A percentile compares a stretch with the other conserved stretches of the same genome.
Evolutionary conservation across 352 stramenopile genomes (phyloP).

Genomic region (Pythium rhizo-oryzae): DNA sequence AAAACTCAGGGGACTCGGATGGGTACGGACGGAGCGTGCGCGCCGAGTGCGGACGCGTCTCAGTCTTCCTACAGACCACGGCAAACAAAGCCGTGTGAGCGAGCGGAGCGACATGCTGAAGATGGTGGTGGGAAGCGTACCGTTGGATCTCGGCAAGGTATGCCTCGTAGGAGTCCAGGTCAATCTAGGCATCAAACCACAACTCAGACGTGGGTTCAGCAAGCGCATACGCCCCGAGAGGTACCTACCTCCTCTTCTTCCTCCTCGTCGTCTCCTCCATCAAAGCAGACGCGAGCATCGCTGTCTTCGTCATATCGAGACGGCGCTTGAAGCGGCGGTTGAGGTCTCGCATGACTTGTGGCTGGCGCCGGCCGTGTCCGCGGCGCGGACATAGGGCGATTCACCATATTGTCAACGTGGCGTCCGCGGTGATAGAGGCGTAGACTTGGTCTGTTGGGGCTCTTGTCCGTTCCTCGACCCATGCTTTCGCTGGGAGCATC

Average conservation of each 20-base stretch:
- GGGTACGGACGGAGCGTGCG: slow-evolving; percentile 39
- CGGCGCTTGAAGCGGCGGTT: background rate
- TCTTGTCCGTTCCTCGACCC: background rate
- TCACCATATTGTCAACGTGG: background rate
- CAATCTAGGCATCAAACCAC: slow-evolving; percentile 35
- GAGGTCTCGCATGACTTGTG: background rate
- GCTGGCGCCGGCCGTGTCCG: slow-evolving; percentile 9
- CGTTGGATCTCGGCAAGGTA: slow-evolving; percentile 56
- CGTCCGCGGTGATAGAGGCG: too few species aligned
- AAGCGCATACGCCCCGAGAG: background rate
- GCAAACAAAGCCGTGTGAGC: background rate
- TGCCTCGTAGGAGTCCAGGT: slow-evolving; percentile 65
- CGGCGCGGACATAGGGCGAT: slow-evolving; percentile 19
- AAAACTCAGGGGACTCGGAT: slow-evolving; percentile 55
- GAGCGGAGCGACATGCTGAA: background rate
- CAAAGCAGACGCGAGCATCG: background rate
- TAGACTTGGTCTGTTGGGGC: too few species aligned
- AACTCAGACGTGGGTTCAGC: background rate
- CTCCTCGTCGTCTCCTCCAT: background rate
- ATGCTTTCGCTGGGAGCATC: background rate
- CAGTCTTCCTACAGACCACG: slow-evolving; percentile 34
- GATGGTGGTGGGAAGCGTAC: slow-evolving; percentile 22
- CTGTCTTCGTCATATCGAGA: slow-evolving; percentile 1
- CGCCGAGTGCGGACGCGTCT: slow-evolving; percentile 43
- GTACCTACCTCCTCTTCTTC: slow-evolving; percentile 16